Evolutionary conservation across 805 yeast species (phyloP), one percentile per base, ranked within the genome.

Genomic region (Ogataea pilisensis): DNA sequence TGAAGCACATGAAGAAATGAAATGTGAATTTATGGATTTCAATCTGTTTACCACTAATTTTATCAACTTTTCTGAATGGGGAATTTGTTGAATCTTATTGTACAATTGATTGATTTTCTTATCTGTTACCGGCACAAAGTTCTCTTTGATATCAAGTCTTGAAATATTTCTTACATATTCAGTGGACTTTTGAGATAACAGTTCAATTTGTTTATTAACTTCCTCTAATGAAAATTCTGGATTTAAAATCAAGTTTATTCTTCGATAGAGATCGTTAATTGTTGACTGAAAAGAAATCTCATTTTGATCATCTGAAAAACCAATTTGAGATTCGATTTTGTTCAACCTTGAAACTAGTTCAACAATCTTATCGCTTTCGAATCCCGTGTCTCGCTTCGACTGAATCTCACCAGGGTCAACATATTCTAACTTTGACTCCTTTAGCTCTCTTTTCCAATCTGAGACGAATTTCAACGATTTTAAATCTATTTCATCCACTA

Each of bases 211-310:
- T 2, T 31, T 18, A 16, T 43, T 47, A 7, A 56, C 46, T 17
- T 50, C 50, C 5, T 46, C 36, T 4, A 39, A 14, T 4, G 48
- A 34, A 14, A 35, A 39, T 3, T 46, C 47, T 3, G 54, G 50
- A 19, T 50, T 49, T 3, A 48, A 17, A 2, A 59, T 20, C 9
- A 61, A 5, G 22, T 51, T 50, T 2, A 54, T 18, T 26, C 50
- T 38, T 31, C 58, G 40, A 27, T 55, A 49, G 5, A 61, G 34
- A 43, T 61, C 64, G 36, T 55, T 53, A 4, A 61, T 45, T 16
- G 42, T 38, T 3, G 51, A 41, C 35, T 58, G 60, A 3, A 61
- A 16, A 2, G 64, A 34, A 11, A 35, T 16, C 7, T 21, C 24
- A 20, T 13, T 12, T 22, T 20, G 19, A 38, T 38, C 13, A 34